These are phyloP conservation scores for Fusarium sp. DNA, from an alignment of 2,329 filamentous ascomycete genomes.

Conservation along the genomic window DNA sequence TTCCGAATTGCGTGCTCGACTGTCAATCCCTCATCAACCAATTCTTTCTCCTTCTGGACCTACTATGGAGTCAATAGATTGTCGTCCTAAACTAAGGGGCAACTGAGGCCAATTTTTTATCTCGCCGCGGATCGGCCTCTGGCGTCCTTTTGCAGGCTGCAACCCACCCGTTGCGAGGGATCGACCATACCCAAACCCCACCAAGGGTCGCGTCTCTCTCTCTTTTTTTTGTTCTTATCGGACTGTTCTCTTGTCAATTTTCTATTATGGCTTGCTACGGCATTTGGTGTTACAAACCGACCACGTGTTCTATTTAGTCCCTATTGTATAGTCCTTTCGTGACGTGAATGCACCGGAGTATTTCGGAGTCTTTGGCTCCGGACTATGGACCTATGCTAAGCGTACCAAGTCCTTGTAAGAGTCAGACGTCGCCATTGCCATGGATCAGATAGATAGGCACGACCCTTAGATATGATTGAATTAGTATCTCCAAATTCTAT, in stretches of 20 bases:
- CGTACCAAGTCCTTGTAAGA: conserved; percentile 1
- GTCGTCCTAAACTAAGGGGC: conserved; percentile 5
- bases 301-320: conserved; percentile 29
- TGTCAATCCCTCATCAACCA: conserved; percentile 38
- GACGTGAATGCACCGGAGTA: conserved; percentile 22
- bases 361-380: conserved; percentile 14
- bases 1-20: conserved; percentile 47
- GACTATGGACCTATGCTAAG: background rate
- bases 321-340: background rate
- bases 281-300: conserved; percentile 4
- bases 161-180: conserved; percentile 25
- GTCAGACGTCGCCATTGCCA: background rate
- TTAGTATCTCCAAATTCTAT: background rate
- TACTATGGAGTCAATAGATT: conserved; percentile 23
- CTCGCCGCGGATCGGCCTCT: conserved; percentile 40
- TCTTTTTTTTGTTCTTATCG: background rate
- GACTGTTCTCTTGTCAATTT: conserved; percentile 7
- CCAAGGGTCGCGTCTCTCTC: conserved; percentile 9
- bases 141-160: conserved; percentile 8
- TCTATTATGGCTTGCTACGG: conserved; percentile 22
- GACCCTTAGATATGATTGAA: background rate
- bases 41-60: conserved; percentile 25
- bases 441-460: background rate
- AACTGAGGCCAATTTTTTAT: conserved; percentile 31
- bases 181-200: conserved; percentile 19